Evolutionary conservation across 345 rosid genomes (phyloP).

Genomic region (Excoecaria cochinchinensis): DNA sequence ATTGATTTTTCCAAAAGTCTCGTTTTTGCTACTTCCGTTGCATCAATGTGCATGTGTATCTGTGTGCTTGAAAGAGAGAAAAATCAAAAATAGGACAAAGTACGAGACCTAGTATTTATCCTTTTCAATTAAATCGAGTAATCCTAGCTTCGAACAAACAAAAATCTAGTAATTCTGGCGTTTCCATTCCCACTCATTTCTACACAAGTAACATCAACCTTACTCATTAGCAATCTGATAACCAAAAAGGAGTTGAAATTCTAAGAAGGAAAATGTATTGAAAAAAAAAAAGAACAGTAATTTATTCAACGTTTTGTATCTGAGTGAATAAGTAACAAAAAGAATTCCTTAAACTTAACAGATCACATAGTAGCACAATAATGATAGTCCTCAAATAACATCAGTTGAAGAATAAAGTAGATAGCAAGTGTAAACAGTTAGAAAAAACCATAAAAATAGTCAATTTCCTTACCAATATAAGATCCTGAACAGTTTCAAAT

Average conservation of each 20-base stretch:
- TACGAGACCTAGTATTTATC: not conserved
- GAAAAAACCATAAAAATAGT: not conserved
- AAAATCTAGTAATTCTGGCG: not conserved
- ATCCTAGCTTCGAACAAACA: too few species aligned
- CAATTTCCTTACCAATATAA: constrained; percentile 53
- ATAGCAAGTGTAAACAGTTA: not conserved
- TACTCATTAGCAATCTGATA: not conserved
- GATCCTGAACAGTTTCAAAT: constrained; percentile 91
- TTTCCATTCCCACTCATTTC: not conserved
- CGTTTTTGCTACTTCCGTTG: not conserved
- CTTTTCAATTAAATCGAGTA: not conserved
- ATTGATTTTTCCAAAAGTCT: too few species aligned
- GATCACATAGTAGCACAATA: not conserved
- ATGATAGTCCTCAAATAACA: not conserved
- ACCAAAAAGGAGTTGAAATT: not conserved
- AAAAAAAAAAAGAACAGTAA: not conserved
- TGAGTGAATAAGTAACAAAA: not conserved
- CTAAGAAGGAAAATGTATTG: not conserved
- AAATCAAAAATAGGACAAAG: not conserved
- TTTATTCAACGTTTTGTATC: not conserved
- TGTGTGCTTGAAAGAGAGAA: not conserved
- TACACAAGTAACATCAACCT: not conserved
- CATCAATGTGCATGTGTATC: not conserved
- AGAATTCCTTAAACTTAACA: not conserved
- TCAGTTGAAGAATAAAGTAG: not conserved